Evolutionary conservation across 2,329 filamentous ascomycete genomes (phyloP), one percentile per base, ranked within the genome.

Genomic region (Rhinocladiella similis): DNA sequence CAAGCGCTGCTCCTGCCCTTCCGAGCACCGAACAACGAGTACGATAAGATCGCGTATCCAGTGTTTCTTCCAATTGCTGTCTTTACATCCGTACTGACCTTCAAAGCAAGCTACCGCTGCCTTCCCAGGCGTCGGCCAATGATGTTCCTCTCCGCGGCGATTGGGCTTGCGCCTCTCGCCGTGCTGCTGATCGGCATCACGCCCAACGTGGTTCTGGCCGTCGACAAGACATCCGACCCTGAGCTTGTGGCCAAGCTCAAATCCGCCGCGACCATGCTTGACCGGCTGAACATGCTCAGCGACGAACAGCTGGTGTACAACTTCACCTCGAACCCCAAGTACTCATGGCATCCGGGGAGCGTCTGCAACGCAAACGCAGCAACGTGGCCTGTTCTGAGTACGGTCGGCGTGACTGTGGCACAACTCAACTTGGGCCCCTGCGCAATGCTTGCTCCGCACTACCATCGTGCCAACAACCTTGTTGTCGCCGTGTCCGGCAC

Each of bases 291-390:
- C 2, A 66, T 77, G 1, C 73, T 81, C 13, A 57, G 70, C n/a
- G 67, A 67, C 20, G 68, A 77, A 56, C 74, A 76, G 60, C 80
- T 77, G 75, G 65, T 70, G 33, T 82, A 80, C 67, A 76, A 82
- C 67, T 82, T 81, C 67, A 71, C 66, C 18, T 65, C 68, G 13
- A 59, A 55, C 36, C 51, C 48, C 14, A 54, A 48, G 53, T 50
- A 54, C 22, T 56, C 60, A 13, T 61, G 47, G 53, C 41, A 47
- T 19, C 57, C 60, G 27, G 60, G 60, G 3, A 60, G 57, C 12
- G 60, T 63, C 14, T 56, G 51, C 53, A 61, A 61, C 27, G 60
- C 58, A 29, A 61, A 79, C 56, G 71, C 72, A 5, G 74, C 74
- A 14, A 77, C 74, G 16, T 77, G 77, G 63, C 76, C 77, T 12